Base-by-base conservation (phyloP, 1,284 basidiomycete genomes). In the Sporisorium exsertum region DNA sequence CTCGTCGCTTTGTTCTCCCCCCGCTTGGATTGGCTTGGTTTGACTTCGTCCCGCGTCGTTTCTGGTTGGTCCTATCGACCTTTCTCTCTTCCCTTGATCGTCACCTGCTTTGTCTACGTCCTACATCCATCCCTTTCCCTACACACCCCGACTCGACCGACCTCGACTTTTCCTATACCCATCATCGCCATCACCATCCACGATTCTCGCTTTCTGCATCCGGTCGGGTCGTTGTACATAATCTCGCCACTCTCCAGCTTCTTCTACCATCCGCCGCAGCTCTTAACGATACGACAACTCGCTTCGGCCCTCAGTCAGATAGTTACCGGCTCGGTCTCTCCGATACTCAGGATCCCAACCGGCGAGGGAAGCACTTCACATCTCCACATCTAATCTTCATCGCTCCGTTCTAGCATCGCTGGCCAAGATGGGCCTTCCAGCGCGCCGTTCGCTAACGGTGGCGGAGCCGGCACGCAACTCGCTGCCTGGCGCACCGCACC, bases 391-490 rank as follows among this genome's bases (percentile, higher is more conserved):
- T 47, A 24, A 16, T 66, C 51, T 24, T 50, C 46, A 3, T 32
- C 18, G 18, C 3, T 15, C 24, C 20, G 27, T 22, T 13, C 35
- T 10, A 40, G 26, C 37, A 53, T 24, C 29, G 40, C 3, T 5
- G 7, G 37, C 46, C 61, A 69, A n/a, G 29, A 84, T 84, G 84
- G 82, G 73, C 51, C 64, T 83, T 13, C 83, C 84, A 20, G 52
- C 62, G 26, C 76, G 84, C 29, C 78, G 79, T 22, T 78, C 81
- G 24, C 72, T 81, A 10, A 66, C 78, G n/a, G 78, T 78, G 7
- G 47, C 67, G 7, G 75, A 82, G 35, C 68, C 78, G 29, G 33
- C 68, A 42, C 68, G 58, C 20, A 49, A 52, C 42, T 53, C 52
- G n/a, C 64, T 72, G 12, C 69, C 76, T 12, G 67, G 69, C 24